Conservation (phyloP, 2,329 filamentous ascomycete species). For the Mariannaea elegans region DNA sequence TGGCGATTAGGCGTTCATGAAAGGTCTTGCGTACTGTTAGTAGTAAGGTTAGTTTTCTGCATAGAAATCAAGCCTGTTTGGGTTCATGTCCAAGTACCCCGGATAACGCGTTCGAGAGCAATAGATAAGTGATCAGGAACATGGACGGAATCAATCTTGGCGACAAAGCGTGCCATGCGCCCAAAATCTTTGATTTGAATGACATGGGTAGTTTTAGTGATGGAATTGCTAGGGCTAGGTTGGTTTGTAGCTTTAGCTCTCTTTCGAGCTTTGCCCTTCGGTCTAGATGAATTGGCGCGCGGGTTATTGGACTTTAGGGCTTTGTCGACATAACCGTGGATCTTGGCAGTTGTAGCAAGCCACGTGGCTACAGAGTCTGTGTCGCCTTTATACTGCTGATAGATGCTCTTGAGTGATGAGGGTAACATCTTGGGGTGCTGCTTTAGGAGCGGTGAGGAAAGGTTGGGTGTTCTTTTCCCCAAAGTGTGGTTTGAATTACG, state of each 20-base stretch:
- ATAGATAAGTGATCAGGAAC: conserved; percentile 22
- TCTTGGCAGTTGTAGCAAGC: conserved; percentile 28
- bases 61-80: not conserved
- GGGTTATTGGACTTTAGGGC: not conserved
- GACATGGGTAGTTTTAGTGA: conserved; percentile 1
- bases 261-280: conserved; percentile 22
- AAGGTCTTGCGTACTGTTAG: conserved; percentile 24
- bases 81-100: not conserved
- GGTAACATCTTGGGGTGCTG: conserved; percentile 19
- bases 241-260: not conserved
- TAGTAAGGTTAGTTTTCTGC: not conserved
- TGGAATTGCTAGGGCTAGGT: not conserved
- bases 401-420: conserved; percentile 22
- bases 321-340: conserved; percentile 14
- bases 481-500: too few relatives aligned
- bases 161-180: conserved; percentile 28
- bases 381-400: conserved; percentile 32
- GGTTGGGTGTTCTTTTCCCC: too few relatives aligned
- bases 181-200: conserved; percentile 30
- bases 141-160: conserved; percentile 10
- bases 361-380: conserved; percentile 30
- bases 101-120: conserved; percentile 30
- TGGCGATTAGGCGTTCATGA: conserved; percentile 7
- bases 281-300: not conserved
- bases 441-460: too few relatives aligned